Percentiles rank a stretch among this genome's conserved stretches.
Conservation (phyloP, 2,329 filamentous ascomycete species). For the Aspergillus pseudotamarii region DNA sequence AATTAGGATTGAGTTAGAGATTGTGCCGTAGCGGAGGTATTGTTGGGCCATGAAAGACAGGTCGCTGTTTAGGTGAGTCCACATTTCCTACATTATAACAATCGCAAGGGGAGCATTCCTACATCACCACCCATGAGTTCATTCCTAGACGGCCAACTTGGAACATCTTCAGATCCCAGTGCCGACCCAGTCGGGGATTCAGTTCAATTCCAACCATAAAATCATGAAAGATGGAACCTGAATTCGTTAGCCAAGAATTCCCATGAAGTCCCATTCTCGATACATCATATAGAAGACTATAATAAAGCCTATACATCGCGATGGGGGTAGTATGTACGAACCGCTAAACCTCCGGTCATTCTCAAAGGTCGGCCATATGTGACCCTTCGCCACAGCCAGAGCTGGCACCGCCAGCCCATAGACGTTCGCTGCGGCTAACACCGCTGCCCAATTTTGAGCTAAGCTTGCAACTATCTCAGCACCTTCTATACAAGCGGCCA, state of each 20-base stretch:
- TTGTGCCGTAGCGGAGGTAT: background rate
- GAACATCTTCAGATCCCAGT: background rate
- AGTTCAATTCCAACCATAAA: background rate
- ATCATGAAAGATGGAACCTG: background rate
- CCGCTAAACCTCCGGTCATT: too few species aligned
- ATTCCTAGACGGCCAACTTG: background rate
- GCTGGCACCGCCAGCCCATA: too few species aligned
- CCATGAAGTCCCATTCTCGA: too few species aligned
- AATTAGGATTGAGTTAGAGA: constrained; percentile 31
- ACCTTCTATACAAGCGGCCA: background rate
- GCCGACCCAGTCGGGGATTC: background rate
- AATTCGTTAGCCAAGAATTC: background rate
- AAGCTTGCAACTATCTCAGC: background rate
- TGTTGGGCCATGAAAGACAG: constrained; percentile 10
- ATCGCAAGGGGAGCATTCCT: background rate
- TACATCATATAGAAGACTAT: too few species aligned
- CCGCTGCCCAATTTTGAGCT: background rate
- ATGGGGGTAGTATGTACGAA: too few species aligned
- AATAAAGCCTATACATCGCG: too few species aligned
- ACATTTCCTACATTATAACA: background rate
- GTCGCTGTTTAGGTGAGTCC: background rate
- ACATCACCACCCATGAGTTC: background rate
- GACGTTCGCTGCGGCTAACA: too few species aligned
- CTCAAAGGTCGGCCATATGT: too few species aligned
- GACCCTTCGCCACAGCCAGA: too few species aligned